Base-by-base conservation (phyloP, 495 filamentous ascomycete species). In the Penicillium dipodomyicola region DNA sequence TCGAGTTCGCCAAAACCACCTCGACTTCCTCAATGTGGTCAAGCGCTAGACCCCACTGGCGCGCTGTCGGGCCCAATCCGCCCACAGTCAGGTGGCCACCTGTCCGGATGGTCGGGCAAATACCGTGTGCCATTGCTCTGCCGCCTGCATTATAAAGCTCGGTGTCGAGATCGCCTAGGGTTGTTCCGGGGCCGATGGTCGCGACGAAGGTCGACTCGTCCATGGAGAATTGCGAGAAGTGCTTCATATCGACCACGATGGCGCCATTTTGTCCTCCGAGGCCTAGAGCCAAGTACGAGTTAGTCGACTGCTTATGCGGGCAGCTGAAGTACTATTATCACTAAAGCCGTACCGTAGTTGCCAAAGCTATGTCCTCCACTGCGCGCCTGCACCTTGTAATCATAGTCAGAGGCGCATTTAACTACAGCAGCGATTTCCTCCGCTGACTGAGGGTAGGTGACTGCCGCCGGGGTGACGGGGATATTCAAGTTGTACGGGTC, bases 341-440 rank as follows among this genome's bases (percentile, higher is more conserved):
- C 7, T 2, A 19, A 17, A 35, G 6, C 53, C 52, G 43, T 65
- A 69, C 70, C 70, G 61, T 81, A 81, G 5, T 82, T 84, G 2
- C 76, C 84, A 71, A 87, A 91, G 14, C 85, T 89, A 64, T 92
- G 90, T 1, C 90, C 90, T 14, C 89, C 89, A 39, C 82, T 83
- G 60, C 79, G 83, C 10, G 88, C 76, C 58, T 89, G 87, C 20
- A 91, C 86, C 60, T 86, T 85, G 59, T 83, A 68, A 35, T 68
- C 72, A 52, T 77, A 69, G 4, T 67, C 60, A 0, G 66, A 71
- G 0, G 86, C 87, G 58, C 87, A 90, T 52, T 74, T 76, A 11
- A 90, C 76, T 4, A 84, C 76, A 22, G 65, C 73, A 1, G 84
- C 77, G 12, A 91, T 79, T 45, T 91, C 77, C 11, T 81, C 55